Conservation (phyloP, 345 rosid genomes). For the Arabidopsis suecica region DNA sequence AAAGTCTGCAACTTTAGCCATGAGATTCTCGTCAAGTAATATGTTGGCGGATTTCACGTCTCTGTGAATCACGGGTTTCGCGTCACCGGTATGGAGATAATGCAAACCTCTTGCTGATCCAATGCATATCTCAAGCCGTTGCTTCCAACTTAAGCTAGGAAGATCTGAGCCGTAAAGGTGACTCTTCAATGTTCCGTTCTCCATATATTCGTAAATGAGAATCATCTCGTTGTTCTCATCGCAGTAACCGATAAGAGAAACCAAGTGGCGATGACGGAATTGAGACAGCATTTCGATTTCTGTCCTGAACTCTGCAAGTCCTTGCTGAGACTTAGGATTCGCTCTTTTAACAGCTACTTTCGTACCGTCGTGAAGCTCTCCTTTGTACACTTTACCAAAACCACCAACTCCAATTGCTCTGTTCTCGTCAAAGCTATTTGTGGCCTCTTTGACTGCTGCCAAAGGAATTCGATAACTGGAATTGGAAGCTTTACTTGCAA, state of each 20-base stretch:
- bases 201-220: conserved; percentile 77
- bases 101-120: conserved; percentile 78
- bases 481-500: conserved; percentile 51
- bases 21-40: conserved; percentile 70
- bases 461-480: conserved; percentile 61
- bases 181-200: conserved; percentile 75
- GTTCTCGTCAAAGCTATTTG: conserved; percentile 73
- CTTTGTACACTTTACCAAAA: conserved; percentile 81
- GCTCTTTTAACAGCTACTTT: conserved; percentile 82
- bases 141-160: conserved; percentile 70
- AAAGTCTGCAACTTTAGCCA: conserved; percentile 84
- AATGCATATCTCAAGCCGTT: conserved; percentile 71
- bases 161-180: conserved; percentile 66
- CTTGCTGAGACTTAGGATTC: conserved; percentile 75
- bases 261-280: conserved; percentile 79
- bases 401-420: conserved; percentile 78
- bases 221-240: conserved; percentile 80
- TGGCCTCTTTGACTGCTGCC: conserved; percentile 65
- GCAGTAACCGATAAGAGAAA: conserved; percentile 87
- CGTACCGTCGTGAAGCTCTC: conserved; percentile 62
- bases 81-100: conserved; percentile 75
- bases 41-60: conserved; percentile 84
- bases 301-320: conserved; percentile 75
- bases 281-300: conserved; percentile 86
- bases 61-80: conserved; percentile 75